These are phyloP conservation scores for Phytophthora cryptogea DNA, from an alignment of 352 stramenopile species.

Conservation along the genomic window DNA sequence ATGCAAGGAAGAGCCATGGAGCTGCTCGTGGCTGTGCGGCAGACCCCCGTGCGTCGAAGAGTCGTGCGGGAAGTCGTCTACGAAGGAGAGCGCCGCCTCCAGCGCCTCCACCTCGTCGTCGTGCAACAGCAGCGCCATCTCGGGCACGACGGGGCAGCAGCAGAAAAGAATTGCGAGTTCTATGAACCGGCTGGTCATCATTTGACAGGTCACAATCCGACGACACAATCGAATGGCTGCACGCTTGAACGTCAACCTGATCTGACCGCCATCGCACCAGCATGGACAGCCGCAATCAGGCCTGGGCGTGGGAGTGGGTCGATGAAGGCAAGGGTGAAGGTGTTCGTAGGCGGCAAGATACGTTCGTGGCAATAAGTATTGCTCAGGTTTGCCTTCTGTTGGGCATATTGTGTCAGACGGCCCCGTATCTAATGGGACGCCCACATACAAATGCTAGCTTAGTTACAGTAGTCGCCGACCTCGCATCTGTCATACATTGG, in stretches of 20 bases:
- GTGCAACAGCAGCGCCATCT: constrained; percentile 27
- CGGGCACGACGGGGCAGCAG: no score
- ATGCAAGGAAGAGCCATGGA: background rate
- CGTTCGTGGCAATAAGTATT: background rate
- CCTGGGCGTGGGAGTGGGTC: background rate
- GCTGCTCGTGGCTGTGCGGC: background rate
- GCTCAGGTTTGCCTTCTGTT: background rate
- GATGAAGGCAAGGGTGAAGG: background rate
- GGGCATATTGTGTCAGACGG: background rate
- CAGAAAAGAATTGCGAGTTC: constrained; percentile 6
- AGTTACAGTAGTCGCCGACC: constrained; percentile 3
- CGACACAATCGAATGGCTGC: constrained; percentile 15
- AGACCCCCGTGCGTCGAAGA: background rate
- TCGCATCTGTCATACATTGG: background rate
- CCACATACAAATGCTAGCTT: background rate
- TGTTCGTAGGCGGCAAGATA: background rate
- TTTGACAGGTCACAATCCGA: constrained; percentile 22
- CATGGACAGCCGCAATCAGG: constrained; percentile 2
- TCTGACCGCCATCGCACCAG: background rate
- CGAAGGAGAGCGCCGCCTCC: constrained; percentile 43
- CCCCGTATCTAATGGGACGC: background rate
- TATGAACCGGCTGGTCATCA: constrained; percentile 25
- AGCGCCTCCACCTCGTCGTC: constrained; percentile 45
- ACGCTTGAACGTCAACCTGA: constrained; percentile 22
- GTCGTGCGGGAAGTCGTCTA: constrained; percentile 33